Percentiles rank a stretch among this genome's conserved stretches.
Conservation (phyloP, 2,329 filamentous ascomycete species). For the Thielaviopsis punctulata region DNA sequence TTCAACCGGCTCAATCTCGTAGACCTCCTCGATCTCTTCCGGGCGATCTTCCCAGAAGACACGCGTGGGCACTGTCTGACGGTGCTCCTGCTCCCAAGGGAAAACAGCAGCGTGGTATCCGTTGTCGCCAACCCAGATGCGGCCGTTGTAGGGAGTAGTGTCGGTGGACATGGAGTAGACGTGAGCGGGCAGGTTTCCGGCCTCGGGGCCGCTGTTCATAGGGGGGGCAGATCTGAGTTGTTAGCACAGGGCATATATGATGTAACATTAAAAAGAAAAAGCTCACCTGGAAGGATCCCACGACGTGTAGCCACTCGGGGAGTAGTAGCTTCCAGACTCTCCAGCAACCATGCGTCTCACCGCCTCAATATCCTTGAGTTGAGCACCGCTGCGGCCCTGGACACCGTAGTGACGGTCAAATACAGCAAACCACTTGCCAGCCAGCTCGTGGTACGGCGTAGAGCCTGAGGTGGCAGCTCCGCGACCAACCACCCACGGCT, state of each 20-base stretch:
- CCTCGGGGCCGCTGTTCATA: slow-evolving; percentile 43
- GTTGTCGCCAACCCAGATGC: slow-evolving; percentile 5
- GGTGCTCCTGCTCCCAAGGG: slow-evolving; percentile 11
- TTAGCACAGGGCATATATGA: neutral
- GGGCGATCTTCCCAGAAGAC: slow-evolving; percentile 11
- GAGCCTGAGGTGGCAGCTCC: slow-evolving; percentile 18
- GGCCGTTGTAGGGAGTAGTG: neutral
- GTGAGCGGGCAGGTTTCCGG: slow-evolving; percentile 59
- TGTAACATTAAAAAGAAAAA: neutral
- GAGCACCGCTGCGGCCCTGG: slow-evolving; percentile 14
- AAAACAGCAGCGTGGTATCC: slow-evolving; percentile 8
- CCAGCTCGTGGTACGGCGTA: slow-evolving; percentile 48
- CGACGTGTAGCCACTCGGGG: slow-evolving; percentile 6
- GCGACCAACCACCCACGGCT: slow-evolving; percentile 66
- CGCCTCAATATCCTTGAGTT: slow-evolving; percentile 9
- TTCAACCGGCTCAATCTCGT: neutral
- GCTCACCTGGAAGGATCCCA: slow-evolving; percentile 14
- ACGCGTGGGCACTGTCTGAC: slow-evolving; percentile 7
- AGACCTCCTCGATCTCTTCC: neutral
- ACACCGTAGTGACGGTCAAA: slow-evolving; percentile 70
- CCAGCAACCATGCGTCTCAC: slow-evolving; percentile 40
- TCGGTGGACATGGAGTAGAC: slow-evolving; percentile 61
- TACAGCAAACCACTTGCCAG: slow-evolving; percentile 82
- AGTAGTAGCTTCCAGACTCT: slow-evolving; percentile 23
- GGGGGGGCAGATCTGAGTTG: slow-evolving; percentile 10